These are phyloP conservation scores for Clarireedia homoeocarpa DNA, from an alignment of 2,329 filamentous ascomycete species.

Conservation along the genomic window DNA sequence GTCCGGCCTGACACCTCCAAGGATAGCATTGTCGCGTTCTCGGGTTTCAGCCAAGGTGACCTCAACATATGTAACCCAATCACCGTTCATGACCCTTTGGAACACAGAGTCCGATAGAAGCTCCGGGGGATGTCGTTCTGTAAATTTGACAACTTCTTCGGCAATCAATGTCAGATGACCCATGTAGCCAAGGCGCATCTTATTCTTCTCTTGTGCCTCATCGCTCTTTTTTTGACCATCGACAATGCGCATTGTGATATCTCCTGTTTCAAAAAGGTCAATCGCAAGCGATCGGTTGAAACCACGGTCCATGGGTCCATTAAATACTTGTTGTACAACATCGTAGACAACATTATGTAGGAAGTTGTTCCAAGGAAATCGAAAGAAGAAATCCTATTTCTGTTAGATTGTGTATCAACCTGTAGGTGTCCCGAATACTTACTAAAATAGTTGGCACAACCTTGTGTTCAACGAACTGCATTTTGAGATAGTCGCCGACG, in stretches of 20 bases:
- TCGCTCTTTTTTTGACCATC: slow-evolving; percentile 84
- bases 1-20: slow-evolving; percentile 89
- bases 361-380: slow-evolving; percentile 99
- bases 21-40: slow-evolving; percentile 95
- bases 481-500: slow-evolving; percentile 90
- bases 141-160: slow-evolving; percentile 98
- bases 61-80: slow-evolving; percentile 94
- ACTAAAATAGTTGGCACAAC: slow-evolving; percentile 95
- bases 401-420: slow-evolving; percentile 13
- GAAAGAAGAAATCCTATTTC: slow-evolving; percentile 86
- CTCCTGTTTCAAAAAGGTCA: slow-evolving; percentile 84
- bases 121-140: slow-evolving; percentile 85
- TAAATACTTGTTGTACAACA: slow-evolving; percentile 97
- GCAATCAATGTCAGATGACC: slow-evolving; percentile 94
- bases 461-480: slow-evolving; percentile 88
- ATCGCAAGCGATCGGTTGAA: slow-evolving; percentile 86
- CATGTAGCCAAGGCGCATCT: slow-evolving; percentile 96
- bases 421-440: slow-evolving; percentile 33
- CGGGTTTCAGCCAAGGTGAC: slow-evolving; percentile 86
- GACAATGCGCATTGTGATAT: slow-evolving; percentile 86
- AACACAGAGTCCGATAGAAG: slow-evolving; percentile 75
- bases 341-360: slow-evolving; percentile 98
- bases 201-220: slow-evolving; percentile 71
- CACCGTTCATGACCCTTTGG: slow-evolving; percentile 78
- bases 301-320: slow-evolving; percentile 92